Evolutionary conservation across 306 rosid genomes (phyloP).

Genomic region (Begonia fuchsioides): DNA sequence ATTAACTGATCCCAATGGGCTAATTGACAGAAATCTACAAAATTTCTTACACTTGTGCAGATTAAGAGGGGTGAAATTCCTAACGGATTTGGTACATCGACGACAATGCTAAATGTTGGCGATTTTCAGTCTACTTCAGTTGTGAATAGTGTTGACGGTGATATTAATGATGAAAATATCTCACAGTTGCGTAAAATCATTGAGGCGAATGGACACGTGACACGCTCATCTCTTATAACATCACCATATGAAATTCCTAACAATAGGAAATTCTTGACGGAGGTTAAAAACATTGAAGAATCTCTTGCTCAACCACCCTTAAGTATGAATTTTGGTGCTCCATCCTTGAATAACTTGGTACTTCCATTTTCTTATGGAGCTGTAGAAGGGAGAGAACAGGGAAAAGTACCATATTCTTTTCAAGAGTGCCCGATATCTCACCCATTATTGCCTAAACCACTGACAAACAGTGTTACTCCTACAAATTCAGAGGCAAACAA

Average conservation of each 20-base stretch:
- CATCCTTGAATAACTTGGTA: slow-evolving; percentile 29
- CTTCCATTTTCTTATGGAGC: slow-evolving; percentile 34
- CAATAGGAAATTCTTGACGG: slow-evolving; percentile 33
- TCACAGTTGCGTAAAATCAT: no score
- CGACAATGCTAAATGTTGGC: slow-evolving; percentile 22
- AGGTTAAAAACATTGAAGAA: slow-evolving; percentile 33
- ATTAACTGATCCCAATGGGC: no score
- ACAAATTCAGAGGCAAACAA: slow-evolving; percentile 37
- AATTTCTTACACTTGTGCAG: slow-evolving; percentile 28
- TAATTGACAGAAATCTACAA: no score
- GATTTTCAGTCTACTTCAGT: slow-evolving; percentile 30
- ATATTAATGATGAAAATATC: slow-evolving; percentile 63
- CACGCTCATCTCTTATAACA: slow-evolving; percentile 37
- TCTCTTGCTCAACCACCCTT: slow-evolving; percentile 46
- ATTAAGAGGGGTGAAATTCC: slow-evolving; percentile 27
- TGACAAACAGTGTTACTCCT: slow-evolving; percentile 24
- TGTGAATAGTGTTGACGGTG: slow-evolving; percentile 22
- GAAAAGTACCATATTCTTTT: slow-evolving; percentile 39
- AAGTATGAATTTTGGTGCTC: slow-evolving; percentile 60
- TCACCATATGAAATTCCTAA: slow-evolving; percentile 37
- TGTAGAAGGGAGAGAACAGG: slow-evolving; percentile 45
- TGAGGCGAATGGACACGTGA: slow-evolving; percentile 34
- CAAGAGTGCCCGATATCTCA: slow-evolving; percentile 55
- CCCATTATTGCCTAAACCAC: slow-evolving; percentile 57
- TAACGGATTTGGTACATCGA: slow-evolving; percentile 29